phyloP scores from a whole-genome alignment of 2,329 filamentous ascomycete species.

The Beauveria rudraprayagi region DNA sequence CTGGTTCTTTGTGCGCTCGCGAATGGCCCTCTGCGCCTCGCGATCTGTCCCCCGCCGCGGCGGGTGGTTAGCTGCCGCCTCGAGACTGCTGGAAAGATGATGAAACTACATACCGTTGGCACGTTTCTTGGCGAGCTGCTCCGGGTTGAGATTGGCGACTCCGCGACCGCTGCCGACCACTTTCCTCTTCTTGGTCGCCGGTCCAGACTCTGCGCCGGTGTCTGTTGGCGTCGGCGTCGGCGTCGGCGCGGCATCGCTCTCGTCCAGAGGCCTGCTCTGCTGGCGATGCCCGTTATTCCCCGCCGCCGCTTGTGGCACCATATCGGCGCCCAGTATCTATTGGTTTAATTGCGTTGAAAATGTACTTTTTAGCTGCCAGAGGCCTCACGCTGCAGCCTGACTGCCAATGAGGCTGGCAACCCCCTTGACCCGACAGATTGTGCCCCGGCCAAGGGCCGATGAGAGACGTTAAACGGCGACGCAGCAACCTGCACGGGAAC shows the following conservation, averaged over 20 bases:
- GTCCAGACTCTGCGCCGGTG: neutral
- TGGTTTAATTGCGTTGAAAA: neutral
- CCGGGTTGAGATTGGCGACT: slow-evolving; percentile 59
- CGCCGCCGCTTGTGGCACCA: neutral
- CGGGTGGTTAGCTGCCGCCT: too few species aligned
- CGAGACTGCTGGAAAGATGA: too few species aligned
- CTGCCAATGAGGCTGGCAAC: too few species aligned
- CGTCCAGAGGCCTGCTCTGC: slow-evolving; percentile 1
- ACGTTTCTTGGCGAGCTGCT: slow-evolving; percentile 63
- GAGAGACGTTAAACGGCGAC: too few species aligned
- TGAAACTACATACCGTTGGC: slow-evolving; percentile 40
- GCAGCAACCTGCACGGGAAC: too few species aligned
- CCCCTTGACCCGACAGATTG: too few species aligned
- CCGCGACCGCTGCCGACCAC: slow-evolving; percentile 37
- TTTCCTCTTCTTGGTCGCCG: slow-evolving; percentile 36
- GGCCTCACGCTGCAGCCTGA: too few species aligned
- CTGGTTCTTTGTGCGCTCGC: slow-evolving; percentile 72
- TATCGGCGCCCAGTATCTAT: neutral
- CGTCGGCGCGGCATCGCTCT: slow-evolving; percentile 2
- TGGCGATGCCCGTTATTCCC: neutral
- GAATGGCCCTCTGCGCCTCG: slow-evolving; percentile 77
- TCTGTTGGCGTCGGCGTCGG: neutral
- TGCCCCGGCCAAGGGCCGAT: too few species aligned
- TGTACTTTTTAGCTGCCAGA: too few species aligned
- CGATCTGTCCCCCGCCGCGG: slow-evolving; percentile 44